Base-by-base conservation (phyloP, 176 grass and related monocot genomes). In the Triticum timopheevii region DNA sequence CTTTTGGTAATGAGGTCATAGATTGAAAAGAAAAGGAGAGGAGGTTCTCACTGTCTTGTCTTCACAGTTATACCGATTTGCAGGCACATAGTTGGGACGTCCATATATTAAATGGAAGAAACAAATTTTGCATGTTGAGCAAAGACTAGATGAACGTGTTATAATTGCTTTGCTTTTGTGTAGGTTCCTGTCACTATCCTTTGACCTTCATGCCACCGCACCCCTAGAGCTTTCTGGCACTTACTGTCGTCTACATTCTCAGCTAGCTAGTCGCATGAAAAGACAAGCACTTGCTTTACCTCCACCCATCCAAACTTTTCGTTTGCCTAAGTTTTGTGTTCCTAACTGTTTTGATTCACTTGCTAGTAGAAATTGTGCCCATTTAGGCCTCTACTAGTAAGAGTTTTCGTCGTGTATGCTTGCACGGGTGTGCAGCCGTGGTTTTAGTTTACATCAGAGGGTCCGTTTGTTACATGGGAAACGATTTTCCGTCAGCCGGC, bases 191-290 rank as follows among this genome's bases (percentile, higher is more conserved):
- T 80, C 76, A 13, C 12, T 42, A 33, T 86, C 40, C 56, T 56
- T 79, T 79, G 74, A 87, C 80, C 40, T 87, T 79, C 56, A 22
- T n/a, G 33, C 42, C 69, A 44, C 12, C 28, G 33, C 69, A 44
- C 12, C 28, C 25, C 42, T 73, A 10, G 35, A 79, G 33, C 71
- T 65, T 83, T 87, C 65, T 44, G 65, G 33, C 38, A 83, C 33
- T 90, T 73, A 45, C 34, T 87, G 42, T 73, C 75, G 75, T 87
- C 20, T 44, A n/a, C 73, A 44, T 23, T 73, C 31, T 86, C 80
- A 73, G 6, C 56, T 16, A 50, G 47, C 47, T 90, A 86, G 82
- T 64, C 83, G 72, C 79, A 82, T 83, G 42, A 66, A 79, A 87
- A 47, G 42, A 27, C 74, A 45, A 16, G 30, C 27, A 65, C 27